These are phyloP conservation scores for Clitopilus passeckerianus DNA, from an alignment of 768 basidiomycete species.

Conservation along the genomic window DNA sequence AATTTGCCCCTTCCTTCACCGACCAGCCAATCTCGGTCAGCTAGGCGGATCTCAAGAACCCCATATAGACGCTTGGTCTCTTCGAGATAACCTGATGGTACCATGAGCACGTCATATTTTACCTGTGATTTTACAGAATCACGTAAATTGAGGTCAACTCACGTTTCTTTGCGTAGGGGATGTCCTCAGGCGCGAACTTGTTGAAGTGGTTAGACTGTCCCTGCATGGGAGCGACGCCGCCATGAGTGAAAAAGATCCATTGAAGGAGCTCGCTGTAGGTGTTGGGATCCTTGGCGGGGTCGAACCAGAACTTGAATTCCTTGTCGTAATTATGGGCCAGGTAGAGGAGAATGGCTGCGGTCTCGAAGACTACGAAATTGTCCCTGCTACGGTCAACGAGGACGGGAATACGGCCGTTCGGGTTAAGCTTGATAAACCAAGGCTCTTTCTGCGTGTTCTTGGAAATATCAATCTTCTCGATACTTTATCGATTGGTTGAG, in stretches of 20 bases:
- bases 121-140: background rate
- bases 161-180: slow-evolving; percentile 69
- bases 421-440: slow-evolving; percentile 75
- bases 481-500: slow-evolving; percentile 20
- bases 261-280: slow-evolving; percentile 71
- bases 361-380: slow-evolving; percentile 70
- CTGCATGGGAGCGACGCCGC: slow-evolving; percentile 86
- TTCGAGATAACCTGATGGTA: slow-evolving; percentile 57
- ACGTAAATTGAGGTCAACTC: slow-evolving; percentile 7
- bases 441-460: slow-evolving; percentile 75
- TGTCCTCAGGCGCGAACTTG: slow-evolving; percentile 56
- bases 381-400: slow-evolving; percentile 57
- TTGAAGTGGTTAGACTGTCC: slow-evolving; percentile 79
- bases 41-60: slow-evolving; percentile 79
- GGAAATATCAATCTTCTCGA: slow-evolving; percentile 49
- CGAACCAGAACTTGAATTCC: slow-evolving; percentile 63
- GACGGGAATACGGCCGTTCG: slow-evolving; percentile 69
- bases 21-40: slow-evolving; percentile 70
- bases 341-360: slow-evolving; percentile 80
- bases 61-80: slow-evolving; percentile 81
- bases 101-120: background rate
- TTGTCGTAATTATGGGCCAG: slow-evolving; percentile 78
- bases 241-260: slow-evolving; percentile 90
- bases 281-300: slow-evolving; percentile 43
- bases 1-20: slow-evolving; percentile 68